Conservation (phyloP, 257 asterid genomes). For the Schizonepeta tenuifolia region DNA sequence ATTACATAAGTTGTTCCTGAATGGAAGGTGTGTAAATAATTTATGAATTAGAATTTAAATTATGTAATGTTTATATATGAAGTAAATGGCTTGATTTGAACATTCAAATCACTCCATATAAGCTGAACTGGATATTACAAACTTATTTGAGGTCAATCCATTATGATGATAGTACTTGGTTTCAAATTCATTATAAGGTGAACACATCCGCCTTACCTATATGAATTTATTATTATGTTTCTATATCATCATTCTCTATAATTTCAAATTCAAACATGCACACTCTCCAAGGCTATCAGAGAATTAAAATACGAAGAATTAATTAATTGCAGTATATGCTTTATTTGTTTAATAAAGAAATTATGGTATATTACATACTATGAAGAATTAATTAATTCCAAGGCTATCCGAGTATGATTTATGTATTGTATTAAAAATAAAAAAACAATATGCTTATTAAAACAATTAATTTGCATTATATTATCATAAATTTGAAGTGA, state of each 20-base stretch:
- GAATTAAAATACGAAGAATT: too few relatives aligned
- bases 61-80: background rate
- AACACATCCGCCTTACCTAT: background rate
- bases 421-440: too few relatives aligned
- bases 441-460: too few relatives aligned
- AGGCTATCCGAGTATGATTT: too few relatives aligned
- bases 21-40: too few relatives aligned
- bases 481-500: background rate
- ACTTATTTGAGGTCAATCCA: background rate
- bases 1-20: too few relatives aligned
- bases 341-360: background rate
- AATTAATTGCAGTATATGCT: too few relatives aligned
- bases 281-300: background rate
- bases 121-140: background rate
- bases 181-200: background rate
- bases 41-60: background rate
- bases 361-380: too few relatives aligned
- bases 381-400: too few relatives aligned
- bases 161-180: background rate
- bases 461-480: too few relatives aligned
- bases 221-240: background rate
- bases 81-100: background rate
- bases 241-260: background rate
- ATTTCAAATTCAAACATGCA: background rate
- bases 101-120: background rate